phyloP scores from a whole-genome alignment of 2,329 filamentous ascomycete species.

The Chaetomiaceae sp. region DNA sequence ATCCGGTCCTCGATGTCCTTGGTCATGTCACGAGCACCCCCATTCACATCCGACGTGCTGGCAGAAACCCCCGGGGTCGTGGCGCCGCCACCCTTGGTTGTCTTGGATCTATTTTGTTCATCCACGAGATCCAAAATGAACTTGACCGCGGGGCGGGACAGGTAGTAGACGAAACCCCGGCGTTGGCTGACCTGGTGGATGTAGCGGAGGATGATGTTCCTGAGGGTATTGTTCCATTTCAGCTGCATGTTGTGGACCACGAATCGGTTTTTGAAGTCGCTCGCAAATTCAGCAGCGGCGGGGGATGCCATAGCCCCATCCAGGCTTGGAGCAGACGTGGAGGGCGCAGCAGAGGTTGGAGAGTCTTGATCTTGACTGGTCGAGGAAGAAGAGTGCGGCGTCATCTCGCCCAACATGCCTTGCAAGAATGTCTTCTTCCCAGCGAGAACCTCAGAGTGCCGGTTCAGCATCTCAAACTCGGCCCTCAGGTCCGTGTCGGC shows the following conservation, averaged over 20 bases:
- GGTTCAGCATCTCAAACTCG: conserved; percentile 56
- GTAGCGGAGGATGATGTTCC: conserved; percentile 95
- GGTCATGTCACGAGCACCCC: conserved; percentile 53
- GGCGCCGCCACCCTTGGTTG: conserved; percentile 28
- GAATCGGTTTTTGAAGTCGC: conserved; percentile 96
- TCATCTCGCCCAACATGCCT: conserved; percentile 51
- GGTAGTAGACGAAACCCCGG: conserved; percentile 94
- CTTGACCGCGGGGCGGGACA: conserved; percentile 91
- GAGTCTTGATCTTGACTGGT: conserved; percentile 25
- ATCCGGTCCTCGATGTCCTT: conserved; percentile 77
- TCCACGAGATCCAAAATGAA: conserved; percentile 98
- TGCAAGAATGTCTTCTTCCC: conserved; percentile 57
- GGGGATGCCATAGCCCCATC: conserved; percentile 61
- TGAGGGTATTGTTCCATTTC: conserved; percentile 95
- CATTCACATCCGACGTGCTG: conserved; percentile 35
- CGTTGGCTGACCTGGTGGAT: conserved; percentile 96
- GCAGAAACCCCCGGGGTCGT: conserved; percentile 25
- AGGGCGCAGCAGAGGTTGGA: conserved; percentile 1
- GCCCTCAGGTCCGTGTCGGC: conserved; percentile 47
- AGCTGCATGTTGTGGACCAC: conserved; percentile 96
- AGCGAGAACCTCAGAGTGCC: conserved; percentile 50
- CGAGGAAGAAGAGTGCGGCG: conserved; percentile 33
- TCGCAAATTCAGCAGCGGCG: conserved; percentile 74
- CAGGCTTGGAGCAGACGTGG: conserved; percentile 40
- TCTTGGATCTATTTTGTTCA: conserved; percentile 75